Evolutionary conservation across 1,284 basidiomycete genomes (phyloP).

Genomic region (Mycosarcoma maydis): DNA sequence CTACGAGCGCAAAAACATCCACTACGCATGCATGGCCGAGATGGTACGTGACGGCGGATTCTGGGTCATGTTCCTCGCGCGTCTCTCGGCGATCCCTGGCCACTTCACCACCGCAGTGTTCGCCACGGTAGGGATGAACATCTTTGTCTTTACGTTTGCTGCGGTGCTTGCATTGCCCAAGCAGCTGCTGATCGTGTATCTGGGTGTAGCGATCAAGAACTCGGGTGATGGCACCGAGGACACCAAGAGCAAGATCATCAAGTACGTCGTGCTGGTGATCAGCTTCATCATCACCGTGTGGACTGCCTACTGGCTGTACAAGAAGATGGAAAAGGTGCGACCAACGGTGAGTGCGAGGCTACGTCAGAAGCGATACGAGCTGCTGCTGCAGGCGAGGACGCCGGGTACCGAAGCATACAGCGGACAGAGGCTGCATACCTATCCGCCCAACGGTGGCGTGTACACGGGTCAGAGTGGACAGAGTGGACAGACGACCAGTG

Average conservation of each 20-base stretch:
- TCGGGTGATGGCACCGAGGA: constrained; percentile 44
- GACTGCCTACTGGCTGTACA: constrained; percentile 85
- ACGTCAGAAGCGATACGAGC: constrained; percentile 74
- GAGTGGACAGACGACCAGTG: too few relatives aligned
- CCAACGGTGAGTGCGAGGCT: constrained; percentile 73
- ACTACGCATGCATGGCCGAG: constrained; percentile 80
- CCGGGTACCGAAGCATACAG: constrained; percentile 24
- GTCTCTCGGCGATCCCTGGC: constrained; percentile 71
- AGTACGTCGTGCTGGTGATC: constrained; percentile 62
- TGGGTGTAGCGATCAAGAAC: constrained; percentile 63
- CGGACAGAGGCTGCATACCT: constrained; percentile 5
- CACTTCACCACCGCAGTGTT: constrained; percentile 76
- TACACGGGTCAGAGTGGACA: not conserved
- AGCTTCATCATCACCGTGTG: constrained; percentile 74
- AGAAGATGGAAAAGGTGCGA: constrained; percentile 79
- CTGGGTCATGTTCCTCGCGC: constrained; percentile 66
- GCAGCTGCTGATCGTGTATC: constrained; percentile 67
- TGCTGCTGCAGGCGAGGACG: constrained; percentile 43
- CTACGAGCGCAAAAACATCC: constrained; percentile 76
- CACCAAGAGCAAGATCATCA: constrained; percentile 60
- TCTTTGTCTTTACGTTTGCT: constrained; percentile 77
- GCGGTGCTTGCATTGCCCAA: constrained; percentile 81
- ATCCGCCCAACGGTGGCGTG: constrained; percentile 10
- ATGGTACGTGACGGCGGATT: constrained; percentile 83
- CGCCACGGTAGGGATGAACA: constrained; percentile 77